Evolutionary conservation across 345 rosid species (phyloP).

Genomic region (Salix brachista): DNA sequence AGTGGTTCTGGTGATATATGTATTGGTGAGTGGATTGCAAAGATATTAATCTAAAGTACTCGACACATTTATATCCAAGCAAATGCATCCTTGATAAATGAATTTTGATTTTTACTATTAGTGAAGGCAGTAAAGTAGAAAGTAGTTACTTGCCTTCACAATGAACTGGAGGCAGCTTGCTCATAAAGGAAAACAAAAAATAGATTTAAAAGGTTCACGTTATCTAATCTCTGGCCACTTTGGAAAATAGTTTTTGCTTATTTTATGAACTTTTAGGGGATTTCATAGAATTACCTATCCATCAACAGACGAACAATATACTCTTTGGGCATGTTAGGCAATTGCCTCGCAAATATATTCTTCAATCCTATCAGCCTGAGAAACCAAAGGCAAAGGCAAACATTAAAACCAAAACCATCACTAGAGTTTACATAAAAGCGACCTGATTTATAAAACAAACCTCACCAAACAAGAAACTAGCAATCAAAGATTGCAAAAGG

Average conservation of each 20-base stretch:
- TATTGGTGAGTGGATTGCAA: neutral
- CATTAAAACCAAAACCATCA: neutral
- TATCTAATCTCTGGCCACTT: neutral
- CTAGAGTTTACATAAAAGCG: neutral
- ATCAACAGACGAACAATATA: slow-evolving; percentile 97
- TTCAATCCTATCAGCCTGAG: slow-evolving; percentile 93
- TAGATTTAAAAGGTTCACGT: neutral
- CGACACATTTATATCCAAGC: neutral
- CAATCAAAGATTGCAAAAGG: neutral
- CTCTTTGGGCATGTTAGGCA: slow-evolving; percentile 99
- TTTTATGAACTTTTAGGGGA: slow-evolving; percentile 1
- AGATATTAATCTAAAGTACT: neutral
- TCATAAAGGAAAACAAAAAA: neutral
- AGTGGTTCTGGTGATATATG: neutral
- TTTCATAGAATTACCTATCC: slow-evolving; percentile 71
- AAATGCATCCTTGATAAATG: neutral
- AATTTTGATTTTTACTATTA: neutral
- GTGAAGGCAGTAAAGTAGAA: neutral
- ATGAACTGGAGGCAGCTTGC: neutral
- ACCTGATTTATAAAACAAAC: neutral
- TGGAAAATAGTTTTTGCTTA: neutral
- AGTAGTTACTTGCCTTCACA: neutral
- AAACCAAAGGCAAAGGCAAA: slow-evolving; percentile 14
- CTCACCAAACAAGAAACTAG: neutral
- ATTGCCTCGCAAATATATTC: slow-evolving; percentile 94